Evolutionary conservation across 1,284 basidiomycete species (phyloP).

Genomic region (Coniferiporia weirii): DNA sequence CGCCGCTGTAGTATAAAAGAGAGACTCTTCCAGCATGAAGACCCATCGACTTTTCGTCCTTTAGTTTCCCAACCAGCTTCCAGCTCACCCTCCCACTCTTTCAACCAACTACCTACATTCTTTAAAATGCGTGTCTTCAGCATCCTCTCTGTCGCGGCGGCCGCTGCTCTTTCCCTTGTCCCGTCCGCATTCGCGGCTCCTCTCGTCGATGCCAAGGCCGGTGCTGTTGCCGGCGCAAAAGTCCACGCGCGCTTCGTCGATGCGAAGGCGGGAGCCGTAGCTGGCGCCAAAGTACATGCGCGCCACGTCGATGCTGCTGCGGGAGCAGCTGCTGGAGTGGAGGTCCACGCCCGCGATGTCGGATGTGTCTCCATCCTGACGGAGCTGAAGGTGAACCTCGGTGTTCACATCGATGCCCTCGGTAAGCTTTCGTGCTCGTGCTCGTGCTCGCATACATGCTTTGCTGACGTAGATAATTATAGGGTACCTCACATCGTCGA

Average conservation of each 20-base stretch:
- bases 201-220: not conserved
- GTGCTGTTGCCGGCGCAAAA: not conserved
- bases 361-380: not conserved
- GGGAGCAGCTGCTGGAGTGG: not conserved
- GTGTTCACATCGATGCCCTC: not conserved
- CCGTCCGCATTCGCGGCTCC: not conserved
- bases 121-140: not conserved
- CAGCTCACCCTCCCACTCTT: not conserved
- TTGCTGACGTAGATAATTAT: not conserved
- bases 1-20: too few species aligned
- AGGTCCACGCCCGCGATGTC: not conserved
- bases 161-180: not conserved
- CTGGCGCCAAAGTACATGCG: not conserved
- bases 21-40: not conserved
- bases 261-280: not conserved
- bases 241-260: not conserved
- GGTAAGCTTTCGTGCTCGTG: not conserved
- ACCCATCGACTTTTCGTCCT: conserved; percentile 4
- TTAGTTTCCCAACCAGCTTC: not conserved
- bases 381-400: conserved; percentile 1
- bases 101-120: not conserved
- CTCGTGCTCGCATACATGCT: not conserved
- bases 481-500: not conserved
- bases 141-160: not conserved
- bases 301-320: not conserved